Base-by-base conservation (phyloP, 768 basidiomycete genomes). In the Tylopilus plumbeoviolaceoides region DNA sequence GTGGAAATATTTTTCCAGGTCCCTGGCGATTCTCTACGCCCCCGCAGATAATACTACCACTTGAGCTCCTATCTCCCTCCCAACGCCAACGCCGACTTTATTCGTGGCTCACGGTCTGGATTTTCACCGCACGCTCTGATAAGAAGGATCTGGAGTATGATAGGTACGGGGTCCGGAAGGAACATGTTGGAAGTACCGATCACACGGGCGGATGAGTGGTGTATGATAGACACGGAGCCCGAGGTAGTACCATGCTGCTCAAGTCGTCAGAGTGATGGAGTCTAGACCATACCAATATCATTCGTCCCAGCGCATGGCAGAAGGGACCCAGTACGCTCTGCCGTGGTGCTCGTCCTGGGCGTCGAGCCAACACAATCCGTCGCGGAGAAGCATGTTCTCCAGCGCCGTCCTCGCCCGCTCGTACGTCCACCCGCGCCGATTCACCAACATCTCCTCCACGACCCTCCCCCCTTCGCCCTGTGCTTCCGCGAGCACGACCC, bases 341-440 rank as follows among this genome's bases (percentile, higher is more conserved):
- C 83, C 82, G 28, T 72, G 74, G 15, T 65, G 66, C 59, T 83
- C 82, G 48, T 89, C 91, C 69, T 97, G 93, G 23, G 91, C 86
- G 63, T 99, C 97, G 28, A 98, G 65, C 97, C 97, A 99, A 53
- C 91, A 95, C 23, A 95, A 73, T 1, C 95, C 95, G 57, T 98
- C 94, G 25, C 87, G 78, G 56, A 91, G 76, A 14, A 95, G 78
- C 84, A 95, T 94, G 56, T 95, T 94, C 61, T 93, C 86, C 61
- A 98, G 69, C 2, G 87, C 94, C 11, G 82, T 78, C 44, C 78
- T 75, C 5, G 89, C 87, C 25, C 97, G 79, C 33, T 88, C 88
- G 45, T 77, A 68, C 2, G 82, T 82, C 97, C 97, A 99, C 5
- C 83, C 85, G 15, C 80, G 82, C 48, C 77, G 68, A 28, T 65